These are phyloP conservation scores for Wickerhamia fluorescens DNA, from an alignment of 805 yeast genomes.

Conservation along the genomic window DNA sequence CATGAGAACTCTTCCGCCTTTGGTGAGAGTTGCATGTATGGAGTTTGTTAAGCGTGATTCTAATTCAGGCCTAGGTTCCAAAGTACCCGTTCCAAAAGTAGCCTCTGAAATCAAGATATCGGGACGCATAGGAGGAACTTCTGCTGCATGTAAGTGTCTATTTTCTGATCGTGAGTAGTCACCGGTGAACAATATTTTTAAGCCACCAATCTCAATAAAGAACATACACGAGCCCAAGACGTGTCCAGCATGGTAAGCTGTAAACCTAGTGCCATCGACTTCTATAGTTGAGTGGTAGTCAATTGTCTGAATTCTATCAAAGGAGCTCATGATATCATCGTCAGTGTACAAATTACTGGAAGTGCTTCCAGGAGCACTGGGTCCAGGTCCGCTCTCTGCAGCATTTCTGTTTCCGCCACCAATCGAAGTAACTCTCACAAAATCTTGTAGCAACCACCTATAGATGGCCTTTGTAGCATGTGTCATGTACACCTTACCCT, in stretches of 20 bases:
- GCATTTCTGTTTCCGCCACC: constrained; percentile 34
- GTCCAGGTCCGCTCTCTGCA: constrained; percentile 6
- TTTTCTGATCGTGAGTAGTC: constrained; percentile 95
- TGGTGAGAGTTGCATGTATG: constrained; percentile 74
- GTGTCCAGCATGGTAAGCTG: constrained; percentile 99
- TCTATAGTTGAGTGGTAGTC: constrained; percentile 95
- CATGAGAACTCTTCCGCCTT: constrained; percentile 86
- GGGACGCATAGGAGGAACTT: constrained; percentile 80
- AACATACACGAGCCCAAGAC: constrained; percentile 99
- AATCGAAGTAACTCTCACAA: constrained; percentile 78
- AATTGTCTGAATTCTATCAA: constrained; percentile 85
- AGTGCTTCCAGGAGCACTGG: constrained; percentile 8
- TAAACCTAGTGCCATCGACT: constrained; percentile 88
- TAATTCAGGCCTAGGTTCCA: constrained; percentile 81
- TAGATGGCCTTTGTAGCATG: constrained; percentile 98
- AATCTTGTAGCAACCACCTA: constrained; percentile 91
- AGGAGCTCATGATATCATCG: constrained; percentile 81
- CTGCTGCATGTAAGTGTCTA: constrained; percentile 92
- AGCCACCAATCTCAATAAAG: constrained; percentile 88
- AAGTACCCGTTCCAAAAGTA: constrained; percentile 96
- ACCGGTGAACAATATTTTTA: constrained; percentile 86
- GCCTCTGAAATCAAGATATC: constrained; percentile 91
- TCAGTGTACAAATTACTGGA: constrained; percentile 68
- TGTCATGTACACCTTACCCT: constrained; percentile 97
- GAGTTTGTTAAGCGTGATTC: constrained; percentile 75